Percentiles rank a stretch among this genome's conserved stretches.
Evolutionary conservation across 1,284 basidiomycete species (phyloP).

Genomic region (Malassezia brasiliensis): DNA sequence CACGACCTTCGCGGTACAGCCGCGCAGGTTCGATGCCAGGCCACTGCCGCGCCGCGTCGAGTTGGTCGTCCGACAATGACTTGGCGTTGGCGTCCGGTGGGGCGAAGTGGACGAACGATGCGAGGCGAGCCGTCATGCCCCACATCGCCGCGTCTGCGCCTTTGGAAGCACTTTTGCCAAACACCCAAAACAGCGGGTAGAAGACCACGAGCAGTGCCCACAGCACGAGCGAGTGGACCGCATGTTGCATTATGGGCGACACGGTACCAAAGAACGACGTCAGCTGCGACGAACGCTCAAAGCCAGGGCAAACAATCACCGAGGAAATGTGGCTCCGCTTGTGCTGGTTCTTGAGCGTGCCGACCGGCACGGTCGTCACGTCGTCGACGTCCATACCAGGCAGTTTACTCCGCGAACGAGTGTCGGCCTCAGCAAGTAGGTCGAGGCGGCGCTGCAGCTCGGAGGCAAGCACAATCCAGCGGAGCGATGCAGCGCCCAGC

Average conservation of each 20-base stretch:
- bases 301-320: conserved; percentile 39
- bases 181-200: conserved; percentile 28
- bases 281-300: conserved; percentile 24
- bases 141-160: conserved; percentile 28
- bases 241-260: not conserved
- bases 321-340: conserved; percentile 30
- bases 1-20: conserved; percentile 15
- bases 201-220: conserved; percentile 18
- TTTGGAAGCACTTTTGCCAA: conserved; percentile 23
- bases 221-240: conserved; percentile 9
- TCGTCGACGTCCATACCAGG: conserved; percentile 26
- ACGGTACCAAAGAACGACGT: conserved; percentile 1
- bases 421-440: conserved; percentile 32
- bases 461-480: conserved; percentile 25
- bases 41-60: conserved; percentile 1
- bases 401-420: conserved; percentile 26
- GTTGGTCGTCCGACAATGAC: not conserved
- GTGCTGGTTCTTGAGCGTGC: not conserved
- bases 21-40: conserved; percentile 4
- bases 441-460: conserved; percentile 36
- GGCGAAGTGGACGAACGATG: not conserved
- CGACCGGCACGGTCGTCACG: not conserved
- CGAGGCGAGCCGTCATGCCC: conserved; percentile 20
- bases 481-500: conserved; percentile 23
- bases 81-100: not conserved